Conservation (phyloP, 208 protist genomes). For the Trypanosoma conorhini region DNA sequence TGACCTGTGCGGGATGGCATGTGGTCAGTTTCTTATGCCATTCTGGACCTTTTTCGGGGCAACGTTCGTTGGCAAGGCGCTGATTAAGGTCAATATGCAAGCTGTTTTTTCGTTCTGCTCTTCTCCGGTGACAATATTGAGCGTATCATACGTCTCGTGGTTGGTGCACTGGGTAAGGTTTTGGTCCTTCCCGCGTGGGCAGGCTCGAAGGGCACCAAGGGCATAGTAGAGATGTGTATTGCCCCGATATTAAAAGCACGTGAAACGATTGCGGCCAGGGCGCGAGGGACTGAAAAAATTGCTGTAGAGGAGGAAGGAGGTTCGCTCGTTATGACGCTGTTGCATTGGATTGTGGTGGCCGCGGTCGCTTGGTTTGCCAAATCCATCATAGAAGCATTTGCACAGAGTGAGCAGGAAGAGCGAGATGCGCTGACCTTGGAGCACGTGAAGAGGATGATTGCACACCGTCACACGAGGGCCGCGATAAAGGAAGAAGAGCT, state of each 20-base stretch:
- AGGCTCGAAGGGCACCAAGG: conserved; percentile 21
- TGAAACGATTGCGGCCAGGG: conserved; percentile 67
- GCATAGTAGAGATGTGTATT: conserved; percentile 43
- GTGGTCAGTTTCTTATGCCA: conserved; percentile 96
- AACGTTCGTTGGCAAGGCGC: conserved; percentile 95
- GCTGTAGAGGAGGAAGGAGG: conserved; percentile 23
- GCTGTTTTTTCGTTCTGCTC: conserved; percentile 87
- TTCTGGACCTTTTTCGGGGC: conserved; percentile 97
- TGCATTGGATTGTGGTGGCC: conserved; percentile 60
- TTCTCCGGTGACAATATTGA: conserved; percentile 88
- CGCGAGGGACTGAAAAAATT: conserved; percentile 23
- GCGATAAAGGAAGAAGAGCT: conserved; percentile 20
- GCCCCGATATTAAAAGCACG: conserved; percentile 52
- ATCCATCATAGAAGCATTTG: conserved; percentile 86
- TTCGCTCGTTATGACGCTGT: conserved; percentile 42
- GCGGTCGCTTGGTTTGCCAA: conserved; percentile 83
- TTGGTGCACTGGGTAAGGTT: conserved; percentile 37
- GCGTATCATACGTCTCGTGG: conserved; percentile 41
- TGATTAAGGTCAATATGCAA: conserved; percentile 92
- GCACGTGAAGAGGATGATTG: conserved; percentile 21
- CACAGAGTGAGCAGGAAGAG: conserved; percentile 62
- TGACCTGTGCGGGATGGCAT: conserved; percentile 96
- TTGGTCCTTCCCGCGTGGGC: conserved; percentile 24
- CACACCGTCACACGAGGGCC: conserved; percentile 5
- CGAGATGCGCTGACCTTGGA: conserved; percentile 39